Conservation (phyloP, 2,329 filamentous ascomycete genomes). For the Monilinia laxa region DNA sequence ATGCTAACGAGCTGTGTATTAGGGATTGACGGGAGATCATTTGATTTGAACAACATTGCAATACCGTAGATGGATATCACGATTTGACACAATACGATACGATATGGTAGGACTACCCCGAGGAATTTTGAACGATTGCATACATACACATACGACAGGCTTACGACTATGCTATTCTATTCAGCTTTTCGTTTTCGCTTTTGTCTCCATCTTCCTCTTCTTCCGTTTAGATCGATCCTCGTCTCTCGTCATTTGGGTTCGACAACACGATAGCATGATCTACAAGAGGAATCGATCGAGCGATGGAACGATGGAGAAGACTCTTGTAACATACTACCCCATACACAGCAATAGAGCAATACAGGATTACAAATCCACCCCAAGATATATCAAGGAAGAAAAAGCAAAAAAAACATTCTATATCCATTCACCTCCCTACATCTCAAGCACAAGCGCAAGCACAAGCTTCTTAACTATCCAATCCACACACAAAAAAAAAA, state of each 20-base stretch:
- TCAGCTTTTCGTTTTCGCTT: background rate
- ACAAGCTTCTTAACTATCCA: no score
- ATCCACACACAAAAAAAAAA: no score
- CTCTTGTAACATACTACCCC: background rate
- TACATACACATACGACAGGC: background rate
- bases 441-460: no score
- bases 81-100: background rate
- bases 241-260: background rate
- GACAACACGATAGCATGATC: background rate
- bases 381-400: no score
- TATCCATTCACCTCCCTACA: no score
- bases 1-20: background rate
- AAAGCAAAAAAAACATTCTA: background rate
- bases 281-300: background rate
- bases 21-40: background rate
- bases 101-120: background rate
- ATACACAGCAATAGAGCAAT: no score
- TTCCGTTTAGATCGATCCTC: background rate
- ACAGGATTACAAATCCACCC: no score
- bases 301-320: background rate
- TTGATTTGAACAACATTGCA: background rate
- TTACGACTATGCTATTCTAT: background rate
- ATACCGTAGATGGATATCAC: background rate
- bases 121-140: slow-evolving; percentile 1
- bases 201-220: background rate